Percentiles rank a stretch among this genome's conserved stretches.
Evolutionary conservation across 139 green algal species (phyloP).

Genomic region (Chlorella sorokiniana): DNA sequence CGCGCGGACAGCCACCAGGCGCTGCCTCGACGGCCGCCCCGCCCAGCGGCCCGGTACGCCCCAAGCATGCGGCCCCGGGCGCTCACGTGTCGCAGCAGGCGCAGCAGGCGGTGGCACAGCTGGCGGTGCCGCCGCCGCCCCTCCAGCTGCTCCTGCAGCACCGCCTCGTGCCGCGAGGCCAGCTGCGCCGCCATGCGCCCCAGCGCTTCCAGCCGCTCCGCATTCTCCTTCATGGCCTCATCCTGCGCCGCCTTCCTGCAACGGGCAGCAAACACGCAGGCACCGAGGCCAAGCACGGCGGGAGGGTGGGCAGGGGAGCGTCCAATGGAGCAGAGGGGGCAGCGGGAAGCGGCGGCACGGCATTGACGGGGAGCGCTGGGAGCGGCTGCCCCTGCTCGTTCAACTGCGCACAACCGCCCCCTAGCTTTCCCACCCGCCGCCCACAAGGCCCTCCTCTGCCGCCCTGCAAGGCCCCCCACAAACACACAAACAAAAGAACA

Average conservation of each 20-base stretch:
- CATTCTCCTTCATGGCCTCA: conserved; percentile 50
- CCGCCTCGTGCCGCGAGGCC: conserved; percentile 26
- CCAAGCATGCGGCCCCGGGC: neutral
- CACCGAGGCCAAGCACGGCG: neutral
- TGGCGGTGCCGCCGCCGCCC: conserved; percentile 37
- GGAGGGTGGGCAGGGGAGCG: neutral
- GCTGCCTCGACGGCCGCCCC: too few relatives aligned
- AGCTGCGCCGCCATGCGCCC: conserved; percentile 37
- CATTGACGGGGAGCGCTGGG: too few relatives aligned
- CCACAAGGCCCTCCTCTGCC: too few relatives aligned
- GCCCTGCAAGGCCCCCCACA: neutral
- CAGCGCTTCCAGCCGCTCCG: conserved; percentile 42
- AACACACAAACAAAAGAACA: neutral
- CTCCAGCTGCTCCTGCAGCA: conserved; percentile 43
- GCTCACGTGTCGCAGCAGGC: conserved; percentile 33
- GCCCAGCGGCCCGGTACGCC: neutral
- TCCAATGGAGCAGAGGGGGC: neutral
- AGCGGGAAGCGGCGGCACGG: too few relatives aligned
- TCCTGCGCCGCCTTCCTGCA: conserved; percentile 47
- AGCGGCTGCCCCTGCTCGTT: too few relatives aligned
- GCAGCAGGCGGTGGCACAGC: conserved; percentile 41
- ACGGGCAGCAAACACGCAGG: neutral
- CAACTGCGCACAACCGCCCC: too few relatives aligned
- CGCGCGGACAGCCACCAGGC: too few relatives aligned
- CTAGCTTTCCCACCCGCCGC: neutral